Conservation (phyloP, 768 basidiomycete species). For the Naganishia kalamii region DNA sequence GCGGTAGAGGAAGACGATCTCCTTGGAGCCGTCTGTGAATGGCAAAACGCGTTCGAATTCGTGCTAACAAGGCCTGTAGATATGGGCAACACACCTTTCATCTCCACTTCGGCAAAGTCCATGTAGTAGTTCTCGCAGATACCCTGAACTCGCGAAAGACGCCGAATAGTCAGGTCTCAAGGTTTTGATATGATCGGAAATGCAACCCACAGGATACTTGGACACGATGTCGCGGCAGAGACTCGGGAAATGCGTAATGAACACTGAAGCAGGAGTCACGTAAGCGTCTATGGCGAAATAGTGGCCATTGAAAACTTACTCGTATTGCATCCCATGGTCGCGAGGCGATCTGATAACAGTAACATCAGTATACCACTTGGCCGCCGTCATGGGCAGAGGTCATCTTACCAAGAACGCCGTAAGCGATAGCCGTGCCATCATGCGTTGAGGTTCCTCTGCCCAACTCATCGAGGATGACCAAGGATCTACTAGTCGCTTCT, state of each 20-base stretch:
- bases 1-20: constrained; percentile 81
- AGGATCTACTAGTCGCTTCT: constrained; percentile 63
- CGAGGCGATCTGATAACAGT: constrained; percentile 28
- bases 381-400: neutral
- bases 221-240: constrained; percentile 52
- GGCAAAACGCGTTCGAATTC: neutral
- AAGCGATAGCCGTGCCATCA: constrained; percentile 59
- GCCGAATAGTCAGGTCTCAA: too few relatives aligned
- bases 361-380: neutral
- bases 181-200: constrained; percentile 9
- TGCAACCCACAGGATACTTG: constrained; percentile 25
- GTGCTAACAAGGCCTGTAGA: neutral
- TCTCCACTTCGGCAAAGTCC: constrained; percentile 65
- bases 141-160: constrained; percentile 47
- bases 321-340: constrained; percentile 38
- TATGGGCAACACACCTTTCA: constrained; percentile 47
- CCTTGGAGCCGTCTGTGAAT: constrained; percentile 58
- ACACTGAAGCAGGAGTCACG: constrained; percentile 55
- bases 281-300: neutral
- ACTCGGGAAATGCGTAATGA: constrained; percentile 88
- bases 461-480: constrained; percentile 75
- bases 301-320: constrained; percentile 30
- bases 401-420: constrained; percentile 28
- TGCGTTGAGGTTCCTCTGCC: constrained; percentile 75
- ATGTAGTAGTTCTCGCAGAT: constrained; percentile 73